Conservation (phyloP, 1,284 basidiomycete species). For the Cutaneotrichosporon dermatis region DNA sequence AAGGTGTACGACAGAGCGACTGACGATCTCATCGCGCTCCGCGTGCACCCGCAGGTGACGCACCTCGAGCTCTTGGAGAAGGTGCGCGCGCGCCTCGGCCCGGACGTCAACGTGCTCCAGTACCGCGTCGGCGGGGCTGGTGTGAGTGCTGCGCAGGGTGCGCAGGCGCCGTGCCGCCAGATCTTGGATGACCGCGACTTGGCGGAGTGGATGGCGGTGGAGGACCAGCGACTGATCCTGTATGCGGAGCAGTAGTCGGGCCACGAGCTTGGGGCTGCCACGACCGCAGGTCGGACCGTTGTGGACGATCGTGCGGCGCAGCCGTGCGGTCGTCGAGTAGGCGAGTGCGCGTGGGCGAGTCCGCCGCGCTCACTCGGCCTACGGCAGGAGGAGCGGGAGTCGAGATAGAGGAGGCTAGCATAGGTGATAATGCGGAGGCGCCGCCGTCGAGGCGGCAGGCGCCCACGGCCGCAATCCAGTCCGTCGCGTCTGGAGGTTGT, state of each 20-base stretch:
- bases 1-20: slow-evolving; percentile 91
- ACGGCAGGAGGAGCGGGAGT: background rate
- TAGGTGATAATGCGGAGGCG: too few species aligned
- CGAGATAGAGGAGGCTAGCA: too few species aligned
- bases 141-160: slow-evolving; percentile 20
- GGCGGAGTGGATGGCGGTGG: slow-evolving; percentile 71
- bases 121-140: slow-evolving; percentile 58
- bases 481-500: background rate
- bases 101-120: slow-evolving; percentile 64
- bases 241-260: slow-evolving; percentile 58
- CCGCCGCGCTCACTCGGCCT: too few species aligned
- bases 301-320: too few species aligned
- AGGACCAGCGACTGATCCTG: slow-evolving; percentile 76
- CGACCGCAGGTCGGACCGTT: too few species aligned
- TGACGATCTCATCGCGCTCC: slow-evolving; percentile 91
- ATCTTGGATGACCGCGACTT: slow-evolving; percentile 68
- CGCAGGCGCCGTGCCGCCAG: slow-evolving; percentile 60
- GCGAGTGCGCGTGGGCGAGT: too few species aligned
- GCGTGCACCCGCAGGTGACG: slow-evolving; percentile 91
- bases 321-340: too few species aligned
- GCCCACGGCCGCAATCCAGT: too few species aligned
- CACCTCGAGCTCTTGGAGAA: slow-evolving; percentile 83
- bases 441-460: too few species aligned
- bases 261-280: too few species aligned
- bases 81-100: slow-evolving; percentile 77